A percentile compares a stretch with the other conserved stretches of the same genome.
Evolutionary conservation across 176 grass and related monocot species (phyloP).

Genomic region (Cocos nucifera): DNA sequence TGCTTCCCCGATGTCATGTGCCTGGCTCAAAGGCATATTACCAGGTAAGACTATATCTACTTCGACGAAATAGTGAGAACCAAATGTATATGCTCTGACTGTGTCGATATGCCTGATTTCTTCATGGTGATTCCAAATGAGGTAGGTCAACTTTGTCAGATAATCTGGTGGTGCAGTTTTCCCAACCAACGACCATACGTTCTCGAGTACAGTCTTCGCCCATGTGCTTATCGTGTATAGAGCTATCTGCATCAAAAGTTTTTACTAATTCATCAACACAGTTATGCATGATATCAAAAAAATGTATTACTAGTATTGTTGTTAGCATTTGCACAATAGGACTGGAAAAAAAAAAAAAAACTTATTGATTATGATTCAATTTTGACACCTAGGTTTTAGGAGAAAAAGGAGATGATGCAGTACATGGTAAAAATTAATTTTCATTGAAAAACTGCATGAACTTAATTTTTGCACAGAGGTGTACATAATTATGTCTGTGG

Average conservation of each 20-base stretch:
- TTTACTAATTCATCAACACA: too few relatives aligned
- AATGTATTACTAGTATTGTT: too few relatives aligned
- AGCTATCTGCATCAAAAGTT: constrained; percentile 1
- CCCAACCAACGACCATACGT: constrained; percentile 9
- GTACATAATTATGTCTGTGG: too few relatives aligned
- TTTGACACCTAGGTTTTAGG: too few relatives aligned
- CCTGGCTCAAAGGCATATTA: constrained; percentile 9
- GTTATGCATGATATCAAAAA: too few relatives aligned
- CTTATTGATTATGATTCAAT: too few relatives aligned
- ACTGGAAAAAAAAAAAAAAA: too few relatives aligned
- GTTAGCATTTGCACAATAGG: too few relatives aligned
- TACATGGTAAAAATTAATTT: too few relatives aligned
- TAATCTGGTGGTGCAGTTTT: constrained; percentile 12
- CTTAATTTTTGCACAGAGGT: too few relatives aligned
- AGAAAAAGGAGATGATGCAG: too few relatives aligned
- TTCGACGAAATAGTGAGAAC: constrained; percentile 11
- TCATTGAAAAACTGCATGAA: too few relatives aligned
- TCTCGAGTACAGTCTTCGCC: constrained; percentile 15
- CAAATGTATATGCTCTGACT: constrained; percentile 11
- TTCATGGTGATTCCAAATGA: constrained; percentile 13
- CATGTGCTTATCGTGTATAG: constrained; percentile 9
- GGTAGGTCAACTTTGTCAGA: constrained; percentile 10
- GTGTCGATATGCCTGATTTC: constrained; percentile 16
- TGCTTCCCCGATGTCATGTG: constrained; percentile 11
- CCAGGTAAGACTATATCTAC: constrained; percentile 10